Evolutionary conservation across 306 rosid species (phyloP).

Genomic region (Malus sylvestris): DNA sequence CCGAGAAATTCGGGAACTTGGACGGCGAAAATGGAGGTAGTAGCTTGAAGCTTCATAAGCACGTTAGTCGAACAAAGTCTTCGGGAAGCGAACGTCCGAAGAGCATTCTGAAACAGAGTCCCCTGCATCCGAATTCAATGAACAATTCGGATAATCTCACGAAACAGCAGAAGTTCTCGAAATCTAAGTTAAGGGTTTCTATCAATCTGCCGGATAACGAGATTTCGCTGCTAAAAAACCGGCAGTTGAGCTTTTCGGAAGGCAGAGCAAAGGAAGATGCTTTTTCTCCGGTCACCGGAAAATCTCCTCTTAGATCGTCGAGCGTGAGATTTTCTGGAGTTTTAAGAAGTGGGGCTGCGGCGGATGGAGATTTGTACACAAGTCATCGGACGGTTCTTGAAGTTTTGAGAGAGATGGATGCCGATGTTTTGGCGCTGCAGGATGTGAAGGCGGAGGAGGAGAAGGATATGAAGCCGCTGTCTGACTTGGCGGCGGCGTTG

Average conservation of each 20-base stretch:
- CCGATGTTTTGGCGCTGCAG: conserved; percentile 77
- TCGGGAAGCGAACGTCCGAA: conserved; percentile 43
- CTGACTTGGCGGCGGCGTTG: conserved; percentile 73
- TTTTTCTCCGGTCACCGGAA: conserved; percentile 17
- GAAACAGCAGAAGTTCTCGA: conserved; percentile 27
- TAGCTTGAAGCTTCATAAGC: background rate
- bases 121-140: conserved; percentile 31
- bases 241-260: conserved; percentile 61
- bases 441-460: conserved; percentile 98
- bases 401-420: conserved; percentile 73
- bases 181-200: conserved; percentile 67
- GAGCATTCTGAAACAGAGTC: conserved; percentile 67
- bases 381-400: conserved; percentile 53
- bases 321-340: conserved; percentile 17
- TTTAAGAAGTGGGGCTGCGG: background rate
- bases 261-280: conserved; percentile 25
- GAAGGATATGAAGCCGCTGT: conserved; percentile 83
- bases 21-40: conserved; percentile 27
- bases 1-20: conserved; percentile 18
- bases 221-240: conserved; percentile 54
- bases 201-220: conserved; percentile 91
- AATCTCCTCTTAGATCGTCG: conserved; percentile 16
- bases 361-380: conserved; percentile 5
- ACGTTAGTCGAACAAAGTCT: conserved; percentile 31
- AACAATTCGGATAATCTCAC: conserved; percentile 20